Conservation (phyloP, 169 alveolate genomes). For the Cystoisospora suis region DNA sequence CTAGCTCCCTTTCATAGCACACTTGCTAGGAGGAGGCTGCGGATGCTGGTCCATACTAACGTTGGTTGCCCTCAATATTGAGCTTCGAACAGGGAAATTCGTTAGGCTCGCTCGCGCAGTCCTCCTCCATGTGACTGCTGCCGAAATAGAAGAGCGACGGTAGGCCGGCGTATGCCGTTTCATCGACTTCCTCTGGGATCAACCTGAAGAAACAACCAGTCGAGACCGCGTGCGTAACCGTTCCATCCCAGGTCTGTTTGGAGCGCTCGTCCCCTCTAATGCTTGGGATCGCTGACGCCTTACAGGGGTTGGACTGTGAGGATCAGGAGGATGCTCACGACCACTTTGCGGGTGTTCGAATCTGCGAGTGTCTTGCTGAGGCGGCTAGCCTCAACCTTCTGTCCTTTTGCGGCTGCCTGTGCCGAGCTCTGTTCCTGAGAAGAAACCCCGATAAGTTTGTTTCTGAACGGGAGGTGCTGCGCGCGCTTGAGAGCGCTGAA, state of each 20-base stretch:
- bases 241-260: too few relatives aligned
- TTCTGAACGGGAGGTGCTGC: too few relatives aligned
- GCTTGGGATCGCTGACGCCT: too few relatives aligned
- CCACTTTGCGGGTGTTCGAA: slow-evolving; percentile 80
- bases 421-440: too few relatives aligned
- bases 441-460: too few relatives aligned
- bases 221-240: too few relatives aligned
- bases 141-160: slow-evolving; percentile 78
- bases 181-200: slow-evolving; percentile 56
- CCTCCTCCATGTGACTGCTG: neutral
- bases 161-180: slow-evolving; percentile 71
- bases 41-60: too few relatives aligned
- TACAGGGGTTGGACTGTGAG: slow-evolving; percentile 77
- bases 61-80: slow-evolving; percentile 21
- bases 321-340: slow-evolving; percentile 78
- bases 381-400: slow-evolving; percentile 70
- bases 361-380: slow-evolving; percentile 81
- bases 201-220: neutral
- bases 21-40: too few relatives aligned
- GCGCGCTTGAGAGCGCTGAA: too few relatives aligned
- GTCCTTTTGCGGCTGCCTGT: neutral
- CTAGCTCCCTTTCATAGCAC: too few relatives aligned
- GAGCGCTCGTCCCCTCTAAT: too few relatives aligned
- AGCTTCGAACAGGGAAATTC: neutral
- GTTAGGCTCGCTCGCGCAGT: neutral